Percentiles rank a stretch among this genome's conserved stretches.
Conservation (phyloP, 768 basidiomycete genomes). For the Russula griseocarnosa region DNA sequence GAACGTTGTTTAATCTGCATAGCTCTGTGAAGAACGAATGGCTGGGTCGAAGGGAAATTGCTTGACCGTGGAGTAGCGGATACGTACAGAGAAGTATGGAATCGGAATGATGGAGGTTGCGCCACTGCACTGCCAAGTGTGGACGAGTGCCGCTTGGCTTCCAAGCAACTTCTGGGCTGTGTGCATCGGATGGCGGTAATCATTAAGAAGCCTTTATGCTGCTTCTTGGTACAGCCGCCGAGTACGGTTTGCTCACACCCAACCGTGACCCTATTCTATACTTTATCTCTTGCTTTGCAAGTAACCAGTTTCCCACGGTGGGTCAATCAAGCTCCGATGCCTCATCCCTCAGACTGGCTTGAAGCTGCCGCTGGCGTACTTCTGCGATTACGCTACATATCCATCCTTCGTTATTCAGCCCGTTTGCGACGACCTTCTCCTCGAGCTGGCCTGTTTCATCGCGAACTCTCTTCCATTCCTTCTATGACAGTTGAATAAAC, state of each 20-base stretch:
- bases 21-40: slow-evolving; percentile 17
- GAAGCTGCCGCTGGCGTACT: slow-evolving; percentile 22
- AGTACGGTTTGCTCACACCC: slow-evolving; percentile 21
- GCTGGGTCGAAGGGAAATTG: slow-evolving; percentile 14
- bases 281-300: slow-evolving; percentile 15
- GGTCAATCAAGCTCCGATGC: slow-evolving; percentile 9
- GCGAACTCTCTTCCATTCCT: slow-evolving; percentile 15
- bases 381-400: slow-evolving; percentile 3
- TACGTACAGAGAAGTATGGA: slow-evolving; percentile 22
- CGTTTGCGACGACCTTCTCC: slow-evolving; percentile 22
- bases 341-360: slow-evolving; percentile 3
- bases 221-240: not conserved
- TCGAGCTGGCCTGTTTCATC: slow-evolving; percentile 11
- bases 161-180: slow-evolving; percentile 4
- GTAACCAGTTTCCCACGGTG: slow-evolving; percentile 12
- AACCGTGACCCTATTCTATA: slow-evolving; percentile 19
- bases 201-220: not conserved
- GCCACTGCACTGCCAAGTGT: slow-evolving; percentile 11
- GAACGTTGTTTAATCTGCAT: slow-evolving; percentile 25
- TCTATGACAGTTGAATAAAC: not conserved
- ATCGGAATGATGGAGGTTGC: slow-evolving; percentile 8
- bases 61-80: slow-evolving; percentile 12
- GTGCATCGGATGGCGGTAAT: slow-evolving; percentile 20
- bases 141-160: slow-evolving; percentile 15
- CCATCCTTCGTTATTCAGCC: slow-evolving; percentile 6